These are phyloP conservation scores for Cenococcum geophilum DNA, from an alignment of 495 filamentous ascomycete species.

Conservation along the genomic window DNA sequence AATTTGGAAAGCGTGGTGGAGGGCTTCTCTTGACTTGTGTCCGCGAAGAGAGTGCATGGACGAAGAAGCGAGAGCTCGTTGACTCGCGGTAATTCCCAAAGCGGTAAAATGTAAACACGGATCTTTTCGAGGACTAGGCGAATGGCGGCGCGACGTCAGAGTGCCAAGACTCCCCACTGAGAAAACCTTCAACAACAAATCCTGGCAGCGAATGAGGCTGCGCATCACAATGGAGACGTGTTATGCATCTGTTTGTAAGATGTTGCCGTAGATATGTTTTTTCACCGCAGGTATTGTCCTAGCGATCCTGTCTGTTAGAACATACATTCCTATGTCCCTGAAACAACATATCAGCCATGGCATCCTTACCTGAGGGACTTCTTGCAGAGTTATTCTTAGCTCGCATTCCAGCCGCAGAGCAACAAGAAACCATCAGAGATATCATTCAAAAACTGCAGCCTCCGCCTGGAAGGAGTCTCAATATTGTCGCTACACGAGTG, in stretches of 20 bases:
- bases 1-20: conserved; percentile 12
- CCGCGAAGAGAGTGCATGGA: conserved; percentile 46
- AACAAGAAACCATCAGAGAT: not conserved
- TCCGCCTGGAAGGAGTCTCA: not conserved
- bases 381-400: conserved; percentile 3
- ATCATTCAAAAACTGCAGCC: conserved; percentile 1
- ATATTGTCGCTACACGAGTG: not conserved
- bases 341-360: not conserved
- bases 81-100: conserved; percentile 8
- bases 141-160: not conserved
- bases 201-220: not conserved
- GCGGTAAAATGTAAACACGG: conserved; percentile 18
- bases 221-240: not conserved
- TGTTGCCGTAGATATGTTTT: not conserved
- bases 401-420: not conserved
- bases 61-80: not conserved
- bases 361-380: conserved; percentile 1
- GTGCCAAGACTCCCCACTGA: not conserved
- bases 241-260: not conserved
- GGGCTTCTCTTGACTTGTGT: conserved; percentile 43
- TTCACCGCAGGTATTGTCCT: not conserved
- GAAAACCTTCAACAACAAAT: conserved; percentile 5
- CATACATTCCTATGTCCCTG: not conserved
- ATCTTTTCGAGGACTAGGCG: not conserved
- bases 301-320: not conserved